Evolutionary conservation across 2,329 filamentous ascomycete genomes (phyloP), one percentile per base, ranked within the genome.

Genomic region (Zasmidium citrigriseum): DNA sequence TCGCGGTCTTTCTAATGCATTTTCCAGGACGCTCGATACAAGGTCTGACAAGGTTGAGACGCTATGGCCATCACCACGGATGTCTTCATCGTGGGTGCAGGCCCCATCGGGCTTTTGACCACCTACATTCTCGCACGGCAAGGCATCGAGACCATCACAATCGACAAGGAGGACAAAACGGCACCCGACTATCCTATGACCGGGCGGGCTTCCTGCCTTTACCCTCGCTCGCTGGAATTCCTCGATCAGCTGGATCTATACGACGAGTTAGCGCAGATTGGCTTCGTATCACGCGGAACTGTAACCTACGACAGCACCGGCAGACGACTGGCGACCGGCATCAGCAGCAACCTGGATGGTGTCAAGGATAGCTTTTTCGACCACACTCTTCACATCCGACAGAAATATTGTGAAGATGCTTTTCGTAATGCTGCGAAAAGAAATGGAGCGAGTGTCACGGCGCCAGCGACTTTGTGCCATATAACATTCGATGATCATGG

Each of bases 361-460:
- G 23, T 41, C 34, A 41, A 41, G 4, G 47, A 20, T 9, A 82
- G 81, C 1, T 71, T 72, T 23, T 83, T 79, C 70, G 77, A 82
- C 60, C 85, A 82, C 64, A 75, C 77, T 0, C 71, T 83, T 16
- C 81, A 83, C 1, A 65, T 85, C 54, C 74, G 82, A 14, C 82
- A 85, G 68, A 83, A 80, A 66, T 83, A 82, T 64, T 78, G 81
- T 5, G 82, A 85, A 64, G 78, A 80, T 16, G 78, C 84, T 41
- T 79, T 84, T 52, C 75, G 81, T 45, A 67, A 69, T 16, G 70
- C 74, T 57, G 50, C 77, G 67, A 69, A 58, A 49, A 72, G 62
- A 48, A 63, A 77, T 24, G 76, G 76, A 20, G 72, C 73, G 1
- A 58, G 69, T 1, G 68, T 78, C 4, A 68, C 74, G 29, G 66